Conservation (phyloP, 2,329 filamentous ascomycete genomes). For the Grosmannia huntii region DNA sequence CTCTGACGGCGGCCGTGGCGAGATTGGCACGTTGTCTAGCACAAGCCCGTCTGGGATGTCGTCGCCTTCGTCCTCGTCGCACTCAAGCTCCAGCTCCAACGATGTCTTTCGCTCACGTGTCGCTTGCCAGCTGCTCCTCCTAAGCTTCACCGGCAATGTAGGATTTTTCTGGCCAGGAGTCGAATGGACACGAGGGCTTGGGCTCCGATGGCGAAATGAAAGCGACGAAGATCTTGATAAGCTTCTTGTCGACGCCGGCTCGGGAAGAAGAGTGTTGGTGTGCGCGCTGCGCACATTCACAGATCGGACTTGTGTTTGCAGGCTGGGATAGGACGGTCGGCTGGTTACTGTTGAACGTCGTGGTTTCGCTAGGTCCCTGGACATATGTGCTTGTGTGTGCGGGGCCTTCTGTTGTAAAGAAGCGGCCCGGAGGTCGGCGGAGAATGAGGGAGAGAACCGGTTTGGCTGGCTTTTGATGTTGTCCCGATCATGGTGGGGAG, state of each 20-base stretch:
- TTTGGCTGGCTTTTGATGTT: constrained; percentile 26
- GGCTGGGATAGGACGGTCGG: constrained; percentile 31
- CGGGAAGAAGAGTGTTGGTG: constrained; percentile 21
- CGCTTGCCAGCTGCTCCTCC: constrained; percentile 61
- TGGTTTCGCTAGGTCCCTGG: constrained; percentile 18
- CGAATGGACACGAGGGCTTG: constrained; percentile 29
- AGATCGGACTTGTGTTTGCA: constrained; percentile 32
- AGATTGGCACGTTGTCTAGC: constrained; percentile 72
- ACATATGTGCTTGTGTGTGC: constrained; percentile 15
- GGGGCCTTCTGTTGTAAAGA: constrained; percentile 14
- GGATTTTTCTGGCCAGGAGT: constrained; percentile 32
- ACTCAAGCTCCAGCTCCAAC: constrained; percentile 62
- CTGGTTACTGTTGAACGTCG: constrained; percentile 19
- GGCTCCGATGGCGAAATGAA: constrained; percentile 33
- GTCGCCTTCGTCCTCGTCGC: constrained; percentile 62
- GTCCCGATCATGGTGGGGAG: constrained; percentile 20
- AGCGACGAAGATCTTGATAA: constrained; percentile 28
- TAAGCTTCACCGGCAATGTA: constrained; percentile 24
- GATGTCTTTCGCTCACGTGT: constrained; percentile 51
- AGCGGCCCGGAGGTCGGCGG: constrained; percentile 27
- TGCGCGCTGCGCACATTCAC: constrained; percentile 40
- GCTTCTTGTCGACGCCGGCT: constrained; percentile 15
- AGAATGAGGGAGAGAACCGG: constrained; percentile 37
- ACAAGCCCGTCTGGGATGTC: constrained; percentile 68
- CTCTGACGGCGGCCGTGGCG: constrained; percentile 50